phyloP scores from a whole-genome alignment of 139 green algal species.

The Volvox reticuliferus region DNA sequence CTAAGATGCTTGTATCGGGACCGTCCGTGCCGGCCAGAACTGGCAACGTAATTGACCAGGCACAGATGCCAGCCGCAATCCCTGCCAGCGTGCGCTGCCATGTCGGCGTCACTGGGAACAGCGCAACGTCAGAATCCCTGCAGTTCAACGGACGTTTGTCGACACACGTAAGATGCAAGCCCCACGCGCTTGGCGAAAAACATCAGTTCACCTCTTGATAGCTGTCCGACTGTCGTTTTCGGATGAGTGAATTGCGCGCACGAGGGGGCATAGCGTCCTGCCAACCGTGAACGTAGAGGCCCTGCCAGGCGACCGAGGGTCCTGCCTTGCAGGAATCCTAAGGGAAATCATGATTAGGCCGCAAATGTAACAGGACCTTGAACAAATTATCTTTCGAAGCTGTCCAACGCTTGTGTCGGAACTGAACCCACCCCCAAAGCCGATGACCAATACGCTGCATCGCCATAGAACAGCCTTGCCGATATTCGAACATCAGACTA shows the following conservation, averaged over 20 bases:
- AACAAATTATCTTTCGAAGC: no score
- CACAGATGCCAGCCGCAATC: background rate
- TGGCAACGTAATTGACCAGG: background rate
- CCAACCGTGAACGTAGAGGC: background rate
- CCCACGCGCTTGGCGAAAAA: background rate
- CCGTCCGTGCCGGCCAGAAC: background rate
- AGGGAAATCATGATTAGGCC: no score
- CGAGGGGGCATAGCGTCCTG: background rate
- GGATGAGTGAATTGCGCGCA: background rate
- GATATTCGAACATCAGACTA: no score
- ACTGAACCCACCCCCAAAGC: no score
- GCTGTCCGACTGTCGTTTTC: background rate
- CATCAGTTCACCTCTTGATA: background rate
- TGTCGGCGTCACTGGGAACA: background rate
- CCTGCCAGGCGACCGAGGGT: no score
- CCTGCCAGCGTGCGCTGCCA: background rate
- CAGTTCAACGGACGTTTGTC: background rate
- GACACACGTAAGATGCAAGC: background rate
- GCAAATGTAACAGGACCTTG: no score
- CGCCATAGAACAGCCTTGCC: no score
- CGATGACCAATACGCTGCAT: no score
- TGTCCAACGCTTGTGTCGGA: no score
- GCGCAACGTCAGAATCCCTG: background rate
- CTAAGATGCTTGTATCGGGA: background rate
- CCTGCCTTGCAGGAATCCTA: no score